Evolutionary conservation across 306 rosid species (phyloP).

Genomic region (Ceratonia siliqua): DNA sequence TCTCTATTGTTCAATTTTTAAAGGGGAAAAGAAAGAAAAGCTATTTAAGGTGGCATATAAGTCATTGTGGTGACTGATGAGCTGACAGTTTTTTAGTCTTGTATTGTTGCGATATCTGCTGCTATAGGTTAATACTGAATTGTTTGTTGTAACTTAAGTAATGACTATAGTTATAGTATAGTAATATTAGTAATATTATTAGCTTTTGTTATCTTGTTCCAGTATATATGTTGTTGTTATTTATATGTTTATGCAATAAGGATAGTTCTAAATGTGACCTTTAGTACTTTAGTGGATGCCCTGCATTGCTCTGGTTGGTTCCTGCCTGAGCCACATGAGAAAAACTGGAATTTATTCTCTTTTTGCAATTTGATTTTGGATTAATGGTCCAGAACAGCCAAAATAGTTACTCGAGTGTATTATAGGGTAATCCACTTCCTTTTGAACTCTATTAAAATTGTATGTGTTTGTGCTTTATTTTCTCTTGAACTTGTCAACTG

Average conservation of each 20-base stretch:
- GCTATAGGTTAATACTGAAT: neutral
- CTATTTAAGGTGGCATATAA: conserved; percentile 2
- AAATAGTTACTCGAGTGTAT: no score
- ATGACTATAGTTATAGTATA: neutral
- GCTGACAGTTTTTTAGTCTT: neutral
- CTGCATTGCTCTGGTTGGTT: neutral
- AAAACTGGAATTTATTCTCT: no score
- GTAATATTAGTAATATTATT: neutral
- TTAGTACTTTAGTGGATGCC: neutral
- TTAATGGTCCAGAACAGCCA: no score
- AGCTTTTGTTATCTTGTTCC: conserved; percentile 3
- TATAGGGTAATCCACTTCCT: no score
- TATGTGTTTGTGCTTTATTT: conserved; percentile 6
- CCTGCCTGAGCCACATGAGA: no score
- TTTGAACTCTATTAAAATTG: no score
- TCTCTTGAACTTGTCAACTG: neutral
- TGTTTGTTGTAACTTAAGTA: neutral
- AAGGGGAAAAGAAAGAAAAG: neutral
- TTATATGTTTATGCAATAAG: neutral
- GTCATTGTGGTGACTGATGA: conserved; percentile 11
- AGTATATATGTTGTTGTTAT: neutral
- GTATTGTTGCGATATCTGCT: neutral
- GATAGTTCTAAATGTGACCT: neutral
- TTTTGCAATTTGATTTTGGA: no score
- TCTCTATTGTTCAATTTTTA: neutral